phyloP scores from a whole-genome alignment of 2,329 filamentous ascomycete species.

The Arthrocladium fulminans region DNA sequence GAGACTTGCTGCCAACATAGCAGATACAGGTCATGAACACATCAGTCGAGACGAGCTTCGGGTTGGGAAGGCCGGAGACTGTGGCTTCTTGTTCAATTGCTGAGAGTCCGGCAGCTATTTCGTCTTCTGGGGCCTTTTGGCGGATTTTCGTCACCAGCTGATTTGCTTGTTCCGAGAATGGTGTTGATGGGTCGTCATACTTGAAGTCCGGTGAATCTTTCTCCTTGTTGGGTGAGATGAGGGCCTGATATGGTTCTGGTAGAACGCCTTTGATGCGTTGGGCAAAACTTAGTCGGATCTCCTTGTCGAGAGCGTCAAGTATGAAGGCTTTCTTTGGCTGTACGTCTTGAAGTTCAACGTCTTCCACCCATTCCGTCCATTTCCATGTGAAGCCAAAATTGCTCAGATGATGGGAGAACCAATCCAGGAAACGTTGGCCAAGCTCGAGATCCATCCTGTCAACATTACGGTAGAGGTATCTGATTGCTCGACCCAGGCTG shows the following conservation, averaged over 20 bases:
- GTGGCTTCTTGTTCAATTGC: constrained; percentile 74
- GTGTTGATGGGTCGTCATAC: constrained; percentile 64
- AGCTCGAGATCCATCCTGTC: constrained; percentile 81
- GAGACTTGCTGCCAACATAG: constrained; percentile 86
- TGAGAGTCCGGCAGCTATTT: constrained; percentile 73
- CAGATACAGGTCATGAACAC: constrained; percentile 90
- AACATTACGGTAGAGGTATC: constrained; percentile 76
- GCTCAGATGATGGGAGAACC: constrained; percentile 95
- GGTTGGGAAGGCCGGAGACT: constrained; percentile 57
- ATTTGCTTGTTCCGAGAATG: constrained; percentile 75
- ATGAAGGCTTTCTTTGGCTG: constrained; percentile 93
- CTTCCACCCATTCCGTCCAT: constrained; percentile 93
- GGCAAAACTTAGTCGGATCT: constrained; percentile 91
- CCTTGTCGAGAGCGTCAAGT: constrained; percentile 81
- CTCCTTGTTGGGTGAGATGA: constrained; percentile 82
- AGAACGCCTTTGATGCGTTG: constrained; percentile 92
- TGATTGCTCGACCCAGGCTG: constrained; percentile 83
- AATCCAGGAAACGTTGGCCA: constrained; percentile 80
- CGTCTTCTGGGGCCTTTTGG: constrained; percentile 75
- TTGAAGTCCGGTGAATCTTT: constrained; percentile 96
- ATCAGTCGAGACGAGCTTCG: constrained; percentile 78
- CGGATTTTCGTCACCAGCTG: constrained; percentile 70
- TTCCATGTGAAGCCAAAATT: constrained; percentile 99
- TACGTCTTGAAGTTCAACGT: constrained; percentile 65
- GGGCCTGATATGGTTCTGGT: constrained; percentile 67